phyloP scores from a whole-genome alignment of 257 asterid species.

The Craterostigma plantagineum region DNA sequence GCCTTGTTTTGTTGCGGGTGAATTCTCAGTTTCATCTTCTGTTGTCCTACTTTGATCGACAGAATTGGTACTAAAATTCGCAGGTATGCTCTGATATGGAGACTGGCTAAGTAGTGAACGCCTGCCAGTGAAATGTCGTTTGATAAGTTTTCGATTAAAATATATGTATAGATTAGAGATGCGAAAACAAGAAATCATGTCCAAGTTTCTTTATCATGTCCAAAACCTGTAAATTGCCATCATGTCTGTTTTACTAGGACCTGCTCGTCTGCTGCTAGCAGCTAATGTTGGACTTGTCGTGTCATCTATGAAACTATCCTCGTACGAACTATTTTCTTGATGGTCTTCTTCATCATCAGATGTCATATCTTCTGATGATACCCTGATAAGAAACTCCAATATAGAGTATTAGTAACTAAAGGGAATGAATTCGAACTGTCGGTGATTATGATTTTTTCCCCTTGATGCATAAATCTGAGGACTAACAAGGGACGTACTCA shows the following conservation, averaged over 20 bases:
- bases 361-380: conserved; percentile 47
- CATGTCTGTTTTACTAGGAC: conserved; percentile 47
- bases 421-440: conserved; percentile 1
- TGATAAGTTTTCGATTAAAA: conserved; percentile 1
- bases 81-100: conserved; percentile 29
- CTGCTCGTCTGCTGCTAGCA: conserved; percentile 30
- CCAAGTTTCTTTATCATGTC: not conserved
- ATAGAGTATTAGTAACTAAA: not conserved
- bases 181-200: not conserved
- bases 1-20: conserved; percentile 21
- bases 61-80: conserved; percentile 35
- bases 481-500: conserved; percentile 42
- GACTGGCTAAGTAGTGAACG: conserved; percentile 85
- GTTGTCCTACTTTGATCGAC: conserved; percentile 25
- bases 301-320: conserved; percentile 82
- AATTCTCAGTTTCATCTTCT: conserved; percentile 30
- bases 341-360: conserved; percentile 62
- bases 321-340: conserved; percentile 34
- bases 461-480: too few relatives aligned
- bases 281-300: conserved; percentile 29
- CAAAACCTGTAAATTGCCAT: conserved; percentile 85
- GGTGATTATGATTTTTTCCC: too few relatives aligned
- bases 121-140: conserved; percentile 19
- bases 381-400: conserved; percentile 30
- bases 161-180: not conserved